Base-by-base conservation (phyloP, 1,284 basidiomycete species). In the Cerioporus squamosus region DNA sequence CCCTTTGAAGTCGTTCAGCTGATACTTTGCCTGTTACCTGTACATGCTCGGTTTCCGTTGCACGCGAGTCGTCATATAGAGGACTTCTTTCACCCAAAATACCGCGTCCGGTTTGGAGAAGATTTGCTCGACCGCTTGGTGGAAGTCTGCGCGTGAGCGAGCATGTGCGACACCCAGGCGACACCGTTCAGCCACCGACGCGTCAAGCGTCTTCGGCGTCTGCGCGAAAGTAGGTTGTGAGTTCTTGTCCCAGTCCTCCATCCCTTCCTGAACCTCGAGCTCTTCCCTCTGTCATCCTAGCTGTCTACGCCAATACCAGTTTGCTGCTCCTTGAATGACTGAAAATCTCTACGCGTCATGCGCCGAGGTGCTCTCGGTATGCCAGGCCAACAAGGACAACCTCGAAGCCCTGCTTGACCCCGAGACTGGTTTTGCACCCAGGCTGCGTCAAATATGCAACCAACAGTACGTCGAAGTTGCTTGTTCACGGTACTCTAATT, bases 1-100 rank as follows among this genome's bases (percentile, higher is more conserved):
- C 70, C 91, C 91, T 22, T 74, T 94, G 53, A 91, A 86, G 70
- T 91, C 87, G 73, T 93, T 93, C 67, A 80, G 84, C 20, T 67
- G 64, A 36, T 10, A 7, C 5, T 7, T 15, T 2, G 33, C 33
- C 12, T 14, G 33, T 10, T 36, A 36, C 12, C 14, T 15, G 12
- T 36, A 29, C 10, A 29, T 5, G 5, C 29, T 10, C 33, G 9
- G 33, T 36, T 10, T 29, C 9, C 6, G 26, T 9, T 9, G 9
- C 26, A 5, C 9, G 9, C 26, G 3, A 5, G 14, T 36, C 12
- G 3, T 36, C 12, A 15, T 36, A 15, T 36, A 15, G 9, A 3
- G 14, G 33, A 36, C 8, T 36, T 36, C 8, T 3, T 7, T 10
- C 29, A 36, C 10, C 33, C 12, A 15, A 10, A 36, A 36, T 4